phyloP scores from a whole-genome alignment of 1,284 basidiomycete species.

The Pyrrhoderma noxium region DNA sequence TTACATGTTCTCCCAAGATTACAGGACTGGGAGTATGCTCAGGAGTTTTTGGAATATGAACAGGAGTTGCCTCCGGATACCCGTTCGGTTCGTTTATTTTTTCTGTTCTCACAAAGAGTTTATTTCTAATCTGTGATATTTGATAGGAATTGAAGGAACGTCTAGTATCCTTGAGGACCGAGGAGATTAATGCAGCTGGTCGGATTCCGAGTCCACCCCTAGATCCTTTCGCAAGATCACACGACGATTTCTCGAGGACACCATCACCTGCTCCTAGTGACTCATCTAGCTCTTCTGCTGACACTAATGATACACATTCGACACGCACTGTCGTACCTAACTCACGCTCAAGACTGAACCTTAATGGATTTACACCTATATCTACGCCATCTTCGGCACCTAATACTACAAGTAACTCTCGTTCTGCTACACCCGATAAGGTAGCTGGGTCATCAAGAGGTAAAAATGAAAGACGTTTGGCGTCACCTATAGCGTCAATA shows the following conservation, averaged over 20 bases:
- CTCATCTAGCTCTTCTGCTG: slow-evolving; percentile 47
- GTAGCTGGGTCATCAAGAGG: too few species aligned
- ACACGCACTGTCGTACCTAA: slow-evolving; percentile 48
- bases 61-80: slow-evolving; percentile 44
- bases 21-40: slow-evolving; percentile 70
- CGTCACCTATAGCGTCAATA: slow-evolving; percentile 14
- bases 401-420: slow-evolving; percentile 9
- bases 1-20: slow-evolving; percentile 62
- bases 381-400: slow-evolving; percentile 12
- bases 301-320: slow-evolving; percentile 42
- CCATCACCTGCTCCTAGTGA: slow-evolving; percentile 25
- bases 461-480: slow-evolving; percentile 18
- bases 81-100: slow-evolving; percentile 41
- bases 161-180: slow-evolving; percentile 26
- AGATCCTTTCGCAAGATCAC: slow-evolving; percentile 27
- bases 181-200: slow-evolving; percentile 18
- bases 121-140: slow-evolving; percentile 3
- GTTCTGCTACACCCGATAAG: slow-evolving; percentile 9
- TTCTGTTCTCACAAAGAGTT: slow-evolving; percentile 9
- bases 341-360: slow-evolving; percentile 23
- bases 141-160: too few species aligned
- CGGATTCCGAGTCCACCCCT: slow-evolving; percentile 23
- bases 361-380: slow-evolving; percentile 11
- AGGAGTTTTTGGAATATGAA: slow-evolving; percentile 67
- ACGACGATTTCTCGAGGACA: slow-evolving; percentile 27